A percentile compares a stretch with the other conserved stretches of the same genome.
These are phyloP conservation scores for Trichoderma sp. DNA, from an alignment of 2,329 filamentous ascomycete genomes.

Conservation along the genomic window DNA sequence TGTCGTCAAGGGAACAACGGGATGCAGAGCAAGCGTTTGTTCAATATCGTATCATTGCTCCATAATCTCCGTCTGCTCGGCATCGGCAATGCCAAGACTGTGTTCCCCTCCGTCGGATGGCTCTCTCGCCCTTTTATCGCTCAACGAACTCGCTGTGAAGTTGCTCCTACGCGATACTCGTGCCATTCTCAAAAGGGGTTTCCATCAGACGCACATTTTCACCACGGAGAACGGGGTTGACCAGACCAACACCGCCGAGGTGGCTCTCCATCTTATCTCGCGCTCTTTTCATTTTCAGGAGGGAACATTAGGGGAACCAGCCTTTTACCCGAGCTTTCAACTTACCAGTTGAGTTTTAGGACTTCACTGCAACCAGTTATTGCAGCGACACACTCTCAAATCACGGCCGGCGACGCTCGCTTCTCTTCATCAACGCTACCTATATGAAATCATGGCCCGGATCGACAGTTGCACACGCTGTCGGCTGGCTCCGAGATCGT, in stretches of 20 bases:
- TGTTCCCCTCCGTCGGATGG: not conserved
- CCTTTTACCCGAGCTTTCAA: not conserved
- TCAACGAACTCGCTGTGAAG: not conserved
- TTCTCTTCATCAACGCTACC: not conserved
- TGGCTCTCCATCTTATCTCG: not conserved
- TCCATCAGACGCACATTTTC: not conserved
- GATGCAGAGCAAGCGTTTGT: too few relatives aligned
- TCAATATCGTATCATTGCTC: too few relatives aligned
- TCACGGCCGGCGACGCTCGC: not conserved
- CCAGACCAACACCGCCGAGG: not conserved
- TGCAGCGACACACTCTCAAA: not conserved
- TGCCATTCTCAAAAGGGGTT: not conserved
- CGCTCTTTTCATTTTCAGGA: not conserved
- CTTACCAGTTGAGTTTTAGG: not conserved
- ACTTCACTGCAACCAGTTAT: not conserved
- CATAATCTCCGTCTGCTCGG: too few relatives aligned
- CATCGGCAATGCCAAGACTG: not conserved
- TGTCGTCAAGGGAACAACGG: not conserved
- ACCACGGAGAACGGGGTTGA: not conserved
- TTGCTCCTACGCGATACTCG: not conserved
- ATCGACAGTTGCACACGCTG: constrained; percentile 17
- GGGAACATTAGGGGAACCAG: not conserved
- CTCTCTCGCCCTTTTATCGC: not conserved
- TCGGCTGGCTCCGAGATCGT: constrained; percentile 22
- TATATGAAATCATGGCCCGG: not conserved